Percentiles rank a stretch among this genome's conserved stretches.
Conservation (phyloP, 2,329 filamentous ascomycete genomes). For the Hyphodiscus sp. region DNA sequence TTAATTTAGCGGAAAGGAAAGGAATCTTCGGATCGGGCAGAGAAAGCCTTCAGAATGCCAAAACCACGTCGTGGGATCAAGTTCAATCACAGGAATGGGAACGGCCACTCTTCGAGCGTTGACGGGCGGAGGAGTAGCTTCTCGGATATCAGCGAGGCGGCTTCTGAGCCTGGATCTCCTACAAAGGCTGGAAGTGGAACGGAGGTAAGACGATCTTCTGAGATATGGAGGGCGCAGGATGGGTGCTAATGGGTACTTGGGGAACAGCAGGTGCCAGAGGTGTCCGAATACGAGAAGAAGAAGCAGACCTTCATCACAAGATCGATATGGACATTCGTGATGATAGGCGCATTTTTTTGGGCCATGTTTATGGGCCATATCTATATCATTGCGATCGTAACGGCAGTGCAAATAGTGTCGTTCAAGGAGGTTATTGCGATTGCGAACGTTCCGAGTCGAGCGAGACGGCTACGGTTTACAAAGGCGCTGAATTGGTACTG, state of each 20-base stretch:
- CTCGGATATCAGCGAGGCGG: slow-evolving; percentile 61
- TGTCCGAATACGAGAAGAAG: slow-evolving; percentile 91
- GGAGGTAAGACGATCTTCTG: slow-evolving; percentile 31
- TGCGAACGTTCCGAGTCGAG: slow-evolving; percentile 85
- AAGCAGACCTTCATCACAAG: slow-evolving; percentile 96
- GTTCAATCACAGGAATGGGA: slow-evolving; percentile 37
- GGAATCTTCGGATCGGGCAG: slow-evolving; percentile 2
- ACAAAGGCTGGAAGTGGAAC: slow-evolving; percentile 21
- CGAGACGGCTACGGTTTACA: slow-evolving; percentile 84
- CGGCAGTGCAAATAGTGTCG: slow-evolving; percentile 88
- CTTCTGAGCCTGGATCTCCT: slow-evolving; percentile 34
- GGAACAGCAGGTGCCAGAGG: slow-evolving; percentile 13
- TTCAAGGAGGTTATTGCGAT: slow-evolving; percentile 99
- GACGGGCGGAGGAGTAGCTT: slow-evolving; percentile 57
- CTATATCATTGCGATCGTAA: slow-evolving; percentile 91
- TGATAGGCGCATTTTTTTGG: slow-evolving; percentile 90
- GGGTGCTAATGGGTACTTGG: slow-evolving; percentile 15
- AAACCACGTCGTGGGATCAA: slow-evolving; percentile 47
- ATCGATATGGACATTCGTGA: slow-evolving; percentile 96
- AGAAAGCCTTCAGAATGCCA: slow-evolving; percentile 30
- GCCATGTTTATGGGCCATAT: slow-evolving; percentile 94
- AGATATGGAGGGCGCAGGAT: neutral
- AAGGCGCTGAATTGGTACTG: slow-evolving; percentile 99
- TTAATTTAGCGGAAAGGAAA: slow-evolving; percentile 2
- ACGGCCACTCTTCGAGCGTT: slow-evolving; percentile 24